These are phyloP conservation scores for Musa beccarii DNA, from an alignment of 176 grass and related monocot species.

Conservation along the genomic window DNA sequence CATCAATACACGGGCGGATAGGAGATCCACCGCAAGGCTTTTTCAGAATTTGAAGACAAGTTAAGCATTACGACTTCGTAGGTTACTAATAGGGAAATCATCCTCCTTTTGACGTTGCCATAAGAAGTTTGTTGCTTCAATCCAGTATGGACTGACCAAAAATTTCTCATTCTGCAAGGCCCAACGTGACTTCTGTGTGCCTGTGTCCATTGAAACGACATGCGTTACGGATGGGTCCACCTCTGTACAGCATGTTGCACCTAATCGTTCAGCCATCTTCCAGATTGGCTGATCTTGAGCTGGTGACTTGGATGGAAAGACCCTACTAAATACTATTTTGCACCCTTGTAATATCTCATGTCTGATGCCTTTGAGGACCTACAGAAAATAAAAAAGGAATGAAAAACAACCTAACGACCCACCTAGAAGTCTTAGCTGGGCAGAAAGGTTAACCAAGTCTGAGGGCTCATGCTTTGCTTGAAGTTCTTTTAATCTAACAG, in stretches of 20 bases:
- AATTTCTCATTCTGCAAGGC: constrained; percentile 50
- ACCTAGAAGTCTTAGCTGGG: too few species aligned
- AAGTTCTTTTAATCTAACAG: too few species aligned
- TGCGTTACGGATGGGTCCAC: constrained; percentile 58
- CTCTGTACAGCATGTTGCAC: constrained; percentile 45
- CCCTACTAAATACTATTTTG: constrained; percentile 70
- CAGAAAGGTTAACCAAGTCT: too few species aligned
- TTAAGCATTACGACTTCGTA: background rate
- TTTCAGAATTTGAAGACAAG: background rate
- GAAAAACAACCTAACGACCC: background rate
- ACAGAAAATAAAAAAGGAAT: background rate
- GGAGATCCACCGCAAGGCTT: background rate
- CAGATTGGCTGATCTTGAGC: constrained; percentile 50
- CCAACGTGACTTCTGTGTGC: constrained; percentile 61
- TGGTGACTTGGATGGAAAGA: constrained; percentile 34
- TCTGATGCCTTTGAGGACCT: constrained; percentile 58
- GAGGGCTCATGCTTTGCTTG: too few species aligned
- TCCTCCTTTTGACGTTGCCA: constrained; percentile 54
- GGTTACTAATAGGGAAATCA: constrained; percentile 26
- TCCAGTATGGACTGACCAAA: constrained; percentile 59
- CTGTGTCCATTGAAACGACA: constrained; percentile 38
- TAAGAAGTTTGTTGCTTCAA: constrained; percentile 53
- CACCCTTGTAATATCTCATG: constrained; percentile 57
- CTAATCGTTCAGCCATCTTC: constrained; percentile 74
- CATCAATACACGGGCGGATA: too few species aligned